These are phyloP conservation scores for Cutaneotrichosporon mucoides DNA, from an alignment of 1,284 basidiomycete species.

Conservation along the genomic window DNA sequence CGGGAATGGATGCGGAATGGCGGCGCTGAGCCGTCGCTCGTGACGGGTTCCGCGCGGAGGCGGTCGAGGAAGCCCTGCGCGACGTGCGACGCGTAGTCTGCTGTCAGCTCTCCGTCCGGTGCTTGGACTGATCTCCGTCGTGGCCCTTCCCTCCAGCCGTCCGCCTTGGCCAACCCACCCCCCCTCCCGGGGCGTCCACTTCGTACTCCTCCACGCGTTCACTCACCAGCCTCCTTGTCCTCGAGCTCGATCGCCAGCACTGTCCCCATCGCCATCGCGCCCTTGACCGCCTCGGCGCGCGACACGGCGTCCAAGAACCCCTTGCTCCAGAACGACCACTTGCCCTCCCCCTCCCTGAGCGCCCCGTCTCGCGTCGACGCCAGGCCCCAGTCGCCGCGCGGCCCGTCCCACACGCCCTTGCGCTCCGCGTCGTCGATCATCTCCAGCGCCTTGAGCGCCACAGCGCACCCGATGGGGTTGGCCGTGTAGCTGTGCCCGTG, in stretches of 20 bases:
- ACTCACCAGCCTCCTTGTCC: constrained; percentile 59
- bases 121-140: too few species aligned
- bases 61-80: constrained; percentile 60
- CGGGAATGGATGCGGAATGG: constrained; percentile 77
- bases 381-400: constrained; percentile 53
- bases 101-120: not conserved
- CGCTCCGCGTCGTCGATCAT: constrained; percentile 58
- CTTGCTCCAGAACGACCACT: constrained; percentile 89
- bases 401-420: constrained; percentile 57
- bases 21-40: constrained; percentile 17
- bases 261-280: constrained; percentile 82
- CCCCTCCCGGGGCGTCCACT: too few species aligned
- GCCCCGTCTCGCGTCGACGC: constrained; percentile 2
- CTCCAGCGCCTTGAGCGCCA: constrained; percentile 74
- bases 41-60: constrained; percentile 24
- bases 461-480: constrained; percentile 84
- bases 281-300: constrained; percentile 57
- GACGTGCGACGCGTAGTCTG: constrained; percentile 71
- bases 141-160: too few species aligned
- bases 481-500: constrained; percentile 97
- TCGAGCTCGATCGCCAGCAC: constrained; percentile 77
- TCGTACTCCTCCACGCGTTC: not conserved
- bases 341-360: constrained; percentile 19
- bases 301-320: constrained; percentile 67
- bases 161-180: too few species aligned